phyloP scores from a whole-genome alignment of 2,329 filamentous ascomycete genomes.

The Hansfordia pulvinata region DNA sequence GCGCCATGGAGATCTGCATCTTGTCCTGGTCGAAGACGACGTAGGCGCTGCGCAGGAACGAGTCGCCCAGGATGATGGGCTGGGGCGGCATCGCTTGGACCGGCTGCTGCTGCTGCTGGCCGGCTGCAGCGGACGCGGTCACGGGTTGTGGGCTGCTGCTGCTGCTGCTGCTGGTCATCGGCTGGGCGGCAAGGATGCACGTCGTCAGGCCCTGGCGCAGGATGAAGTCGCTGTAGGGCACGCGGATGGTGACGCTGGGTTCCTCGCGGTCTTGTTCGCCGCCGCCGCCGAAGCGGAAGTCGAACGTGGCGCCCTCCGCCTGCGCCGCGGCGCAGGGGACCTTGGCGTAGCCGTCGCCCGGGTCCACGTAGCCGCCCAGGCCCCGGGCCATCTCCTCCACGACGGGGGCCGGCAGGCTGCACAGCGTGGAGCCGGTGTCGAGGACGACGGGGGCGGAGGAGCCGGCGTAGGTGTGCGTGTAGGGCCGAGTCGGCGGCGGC shows the following conservation, averaged over 20 bases:
- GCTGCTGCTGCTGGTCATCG: slow-evolving; percentile 2
- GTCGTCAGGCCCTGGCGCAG: slow-evolving; percentile 1
- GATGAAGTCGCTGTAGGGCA: slow-evolving; percentile 8
- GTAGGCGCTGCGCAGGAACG: slow-evolving; percentile 29
- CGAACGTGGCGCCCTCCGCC: slow-evolving; percentile 24
- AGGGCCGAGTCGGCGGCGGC: no score
- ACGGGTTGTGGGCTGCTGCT: no score
- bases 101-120: no score
- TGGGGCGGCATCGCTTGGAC: no score
- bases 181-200: slow-evolving; percentile 7
- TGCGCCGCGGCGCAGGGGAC: slow-evolving; percentile 28
- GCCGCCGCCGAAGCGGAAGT: slow-evolving; percentile 21
- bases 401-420: slow-evolving; percentile 47
- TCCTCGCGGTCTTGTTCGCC: no score
- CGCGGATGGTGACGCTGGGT: slow-evolving; percentile 8
- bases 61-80: slow-evolving; percentile 26
- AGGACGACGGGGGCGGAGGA: slow-evolving; percentile 13
- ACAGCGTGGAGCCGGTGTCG: slow-evolving; percentile 32
- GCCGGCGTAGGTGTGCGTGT: no score
- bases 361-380: slow-evolving; percentile 31
- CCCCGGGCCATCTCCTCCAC: slow-evolving; percentile 28
- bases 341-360: slow-evolving; percentile 24
- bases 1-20: slow-evolving; percentile 21
- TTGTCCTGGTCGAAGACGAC: slow-evolving; percentile 29
- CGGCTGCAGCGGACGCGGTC: no score